Base-by-base conservation (phyloP, 1,139 yeast genomes). In the Yamadazyma epiphylla region DNA sequence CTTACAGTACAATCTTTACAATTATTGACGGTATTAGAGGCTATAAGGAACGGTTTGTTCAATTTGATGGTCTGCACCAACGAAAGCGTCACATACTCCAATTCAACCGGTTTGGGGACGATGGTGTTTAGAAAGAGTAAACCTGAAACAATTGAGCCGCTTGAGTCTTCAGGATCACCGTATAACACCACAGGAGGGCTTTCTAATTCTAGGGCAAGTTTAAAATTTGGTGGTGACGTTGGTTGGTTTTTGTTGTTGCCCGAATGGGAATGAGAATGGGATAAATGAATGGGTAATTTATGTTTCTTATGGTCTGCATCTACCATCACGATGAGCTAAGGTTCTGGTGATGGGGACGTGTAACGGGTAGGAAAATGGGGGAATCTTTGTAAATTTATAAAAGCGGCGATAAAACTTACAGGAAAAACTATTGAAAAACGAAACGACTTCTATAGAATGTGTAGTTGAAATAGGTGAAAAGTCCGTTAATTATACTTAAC, bases 141-240 rank as follows among this genome's bases (percentile, higher is more conserved):
- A 0, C 98, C 98, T 14, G 89, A 79, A 19, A 94, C 61, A 22
- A 91, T 69, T 2, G 95, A 84, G 1, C 99, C 98, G 0, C 94
- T 71, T 2, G 94, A 80, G 37, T 86, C 94, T 5, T 60, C 55
- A 4, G 91, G 84, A 3, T 70, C 60, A 0, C 98, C 98, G 50
- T 83, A 89, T 35, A 91, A 59, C 22, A 87, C 77, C 22, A 89
- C 67, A 0, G 99, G 98, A 1, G 98, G 97, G 1, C 94, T 81
- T 52, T 91, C 98, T 17, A 91, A 64, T 25, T 72, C 68, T 28
- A 91, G 70, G 2, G 77, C 55, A 17, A 17, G 20, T 17, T 17
- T 17, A 10, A 17, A 7, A 10, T 17, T 10, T 7, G 9, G 9
- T 13, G 29, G 13, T 21, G 24, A 22, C 21, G 28, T 23, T 22